Evolutionary conservation across 345 rosid genomes (phyloP).

Genomic region (Clausena lansium): DNA sequence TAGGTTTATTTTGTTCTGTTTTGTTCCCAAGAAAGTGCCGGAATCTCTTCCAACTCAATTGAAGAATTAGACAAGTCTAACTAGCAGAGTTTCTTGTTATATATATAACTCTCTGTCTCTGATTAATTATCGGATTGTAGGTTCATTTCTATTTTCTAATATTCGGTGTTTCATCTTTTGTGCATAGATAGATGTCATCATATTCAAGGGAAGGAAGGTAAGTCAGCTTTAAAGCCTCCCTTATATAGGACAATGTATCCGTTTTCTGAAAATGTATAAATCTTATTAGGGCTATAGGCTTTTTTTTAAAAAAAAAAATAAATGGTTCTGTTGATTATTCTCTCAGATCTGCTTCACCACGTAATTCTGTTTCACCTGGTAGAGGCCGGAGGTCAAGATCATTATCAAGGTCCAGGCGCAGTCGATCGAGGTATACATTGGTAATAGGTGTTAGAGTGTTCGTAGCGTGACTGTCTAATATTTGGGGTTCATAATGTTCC

Average conservation of each 20-base stretch:
- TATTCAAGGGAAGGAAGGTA: slow-evolving; percentile 56
- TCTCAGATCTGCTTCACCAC: slow-evolving; percentile 44
- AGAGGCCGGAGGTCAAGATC: slow-evolving; percentile 47
- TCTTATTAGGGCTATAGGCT: not conserved
- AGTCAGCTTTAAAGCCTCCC: not conserved
- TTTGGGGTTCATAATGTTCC: slow-evolving; percentile 14
- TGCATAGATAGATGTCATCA: slow-evolving; percentile 40
- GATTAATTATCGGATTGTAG: not conserved
- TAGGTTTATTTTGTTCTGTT: not conserved
- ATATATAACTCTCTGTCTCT: not conserved
- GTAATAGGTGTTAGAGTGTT: not conserved
- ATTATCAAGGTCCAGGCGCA: slow-evolving; percentile 43
- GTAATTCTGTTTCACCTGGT: slow-evolving; percentile 28
- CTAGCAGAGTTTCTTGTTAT: not conserved
- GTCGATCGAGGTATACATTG: slow-evolving; percentile 46
- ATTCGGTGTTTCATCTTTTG: slow-evolving; percentile 2
- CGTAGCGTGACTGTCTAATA: not conserved
- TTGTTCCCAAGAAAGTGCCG: not conserved
- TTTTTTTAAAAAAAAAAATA: no score
- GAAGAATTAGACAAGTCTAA: not conserved
- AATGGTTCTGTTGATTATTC: slow-evolving; percentile 6
- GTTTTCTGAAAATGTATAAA: not conserved
- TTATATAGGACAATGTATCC: not conserved
- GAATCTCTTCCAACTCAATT: not conserved
- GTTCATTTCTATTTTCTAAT: not conserved